Conservation (phyloP, 768 basidiomycete species). For the Coprinopsis cinerea region DNA sequence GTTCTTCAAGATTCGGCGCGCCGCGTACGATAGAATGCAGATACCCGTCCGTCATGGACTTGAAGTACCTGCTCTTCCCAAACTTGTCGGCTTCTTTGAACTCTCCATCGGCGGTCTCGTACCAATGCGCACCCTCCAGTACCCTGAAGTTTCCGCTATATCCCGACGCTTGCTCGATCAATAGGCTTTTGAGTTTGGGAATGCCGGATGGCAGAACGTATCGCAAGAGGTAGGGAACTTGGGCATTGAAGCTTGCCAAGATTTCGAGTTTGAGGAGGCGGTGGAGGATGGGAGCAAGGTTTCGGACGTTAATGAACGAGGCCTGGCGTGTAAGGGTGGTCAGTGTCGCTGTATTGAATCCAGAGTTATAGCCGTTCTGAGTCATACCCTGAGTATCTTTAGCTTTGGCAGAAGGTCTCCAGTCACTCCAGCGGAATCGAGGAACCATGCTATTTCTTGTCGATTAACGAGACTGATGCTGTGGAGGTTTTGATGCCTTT, state of each 20-base stretch:
- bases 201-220: conserved; percentile 12
- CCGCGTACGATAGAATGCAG: too few species aligned
- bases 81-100: too few species aligned
- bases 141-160: too few species aligned
- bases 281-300: conserved; percentile 12
- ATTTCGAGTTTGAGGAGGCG: conserved; percentile 13
- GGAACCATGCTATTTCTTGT: not conserved
- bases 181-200: conserved; percentile 13
- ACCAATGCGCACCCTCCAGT: too few species aligned
- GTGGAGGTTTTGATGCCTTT: not conserved
- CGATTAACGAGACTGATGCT: not conserved
- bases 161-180: conserved; percentile 2
- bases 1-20: too few species aligned
- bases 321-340: not conserved
- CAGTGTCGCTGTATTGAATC: not conserved
- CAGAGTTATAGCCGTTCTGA: not conserved
- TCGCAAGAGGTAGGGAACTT: conserved; percentile 18
- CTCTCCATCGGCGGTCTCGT: too few species aligned
- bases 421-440: not conserved
- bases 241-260: conserved; percentile 10
- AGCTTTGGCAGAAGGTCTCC: not conserved
- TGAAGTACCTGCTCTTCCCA: too few species aligned
- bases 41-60: too few species aligned
- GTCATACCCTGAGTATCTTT: not conserved
- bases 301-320: not conserved